Conservation (phyloP, 2,329 filamentous ascomycete genomes). For the Colletotrichum chlorophyti region DNA sequence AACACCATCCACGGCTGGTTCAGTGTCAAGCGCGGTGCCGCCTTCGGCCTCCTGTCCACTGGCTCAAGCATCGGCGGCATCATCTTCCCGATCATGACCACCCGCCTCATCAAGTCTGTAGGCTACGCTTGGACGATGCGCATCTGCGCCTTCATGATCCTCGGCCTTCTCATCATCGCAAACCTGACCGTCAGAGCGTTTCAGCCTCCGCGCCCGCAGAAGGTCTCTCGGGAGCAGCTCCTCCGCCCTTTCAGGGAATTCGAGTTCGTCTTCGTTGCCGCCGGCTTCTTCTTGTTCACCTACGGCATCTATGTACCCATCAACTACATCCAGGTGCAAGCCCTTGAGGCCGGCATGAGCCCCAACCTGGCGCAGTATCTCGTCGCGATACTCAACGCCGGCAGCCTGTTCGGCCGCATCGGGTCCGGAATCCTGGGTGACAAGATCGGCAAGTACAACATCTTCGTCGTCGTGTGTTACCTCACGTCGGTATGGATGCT, state of each 20-base stretch:
- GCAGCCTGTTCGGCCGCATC: conserved; percentile 44
- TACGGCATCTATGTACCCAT: conserved; percentile 46
- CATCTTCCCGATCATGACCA: conserved; percentile 49
- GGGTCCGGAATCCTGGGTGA: conserved; percentile 42
- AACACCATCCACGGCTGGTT: conserved; percentile 43
- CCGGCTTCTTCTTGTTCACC: conserved; percentile 43
- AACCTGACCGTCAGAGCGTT: conserved; percentile 40
- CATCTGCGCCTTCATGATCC: conserved; percentile 44
- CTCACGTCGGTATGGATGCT: conserved; percentile 46
- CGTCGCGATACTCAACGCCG: conserved; percentile 46
- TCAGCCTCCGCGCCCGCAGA: conserved; percentile 33
- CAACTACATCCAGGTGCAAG: conserved; percentile 42
- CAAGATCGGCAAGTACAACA: conserved; percentile 46
- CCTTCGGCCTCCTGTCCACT: conserved; percentile 43
- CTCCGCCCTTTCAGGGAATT: conserved; percentile 39
- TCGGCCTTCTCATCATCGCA: conserved; percentile 40
- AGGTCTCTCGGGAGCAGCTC: conserved; percentile 39
- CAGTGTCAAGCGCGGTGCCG: conserved; percentile 39
- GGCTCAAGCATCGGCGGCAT: conserved; percentile 46
- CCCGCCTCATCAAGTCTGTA: conserved; percentile 39
- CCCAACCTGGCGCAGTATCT: conserved; percentile 40
- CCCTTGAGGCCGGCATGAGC: conserved; percentile 36
- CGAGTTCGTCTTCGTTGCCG: conserved; percentile 38
- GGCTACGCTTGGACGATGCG: conserved; percentile 50
- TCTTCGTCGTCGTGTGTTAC: conserved; percentile 52